Evolutionary conservation across 2,329 filamentous ascomycete genomes (phyloP).

Genomic region (Diaporthe vaccinii): DNA sequence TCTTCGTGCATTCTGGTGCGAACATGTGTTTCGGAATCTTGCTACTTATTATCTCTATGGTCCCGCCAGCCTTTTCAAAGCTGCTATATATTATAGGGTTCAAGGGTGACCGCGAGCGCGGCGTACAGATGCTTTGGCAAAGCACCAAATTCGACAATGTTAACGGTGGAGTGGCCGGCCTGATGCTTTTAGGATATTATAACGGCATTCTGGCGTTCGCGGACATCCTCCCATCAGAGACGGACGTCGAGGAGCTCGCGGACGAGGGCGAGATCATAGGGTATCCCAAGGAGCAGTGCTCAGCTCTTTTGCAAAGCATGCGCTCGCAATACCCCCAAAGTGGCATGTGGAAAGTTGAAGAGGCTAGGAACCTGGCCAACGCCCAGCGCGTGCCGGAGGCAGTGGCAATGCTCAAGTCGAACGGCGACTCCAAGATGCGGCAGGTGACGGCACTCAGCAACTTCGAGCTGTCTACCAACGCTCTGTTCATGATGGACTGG

Average conservation of each 20-base stretch:
- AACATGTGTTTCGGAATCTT: slow-evolving; percentile 93
- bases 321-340: slow-evolving; percentile 83
- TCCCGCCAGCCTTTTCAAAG: slow-evolving; percentile 90
- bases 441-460: slow-evolving; percentile 88
- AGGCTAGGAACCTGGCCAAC: slow-evolving; percentile 81
- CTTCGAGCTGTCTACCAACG: slow-evolving; percentile 85
- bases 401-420: slow-evolving; percentile 72
- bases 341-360: slow-evolving; percentile 88
- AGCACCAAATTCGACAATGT: slow-evolving; percentile 88
- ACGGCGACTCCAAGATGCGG: slow-evolving; percentile 79
- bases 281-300: slow-evolving; percentile 79
- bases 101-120: slow-evolving; percentile 86
- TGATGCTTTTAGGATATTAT: slow-evolving; percentile 88
- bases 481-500: slow-evolving; percentile 86
- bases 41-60: slow-evolving; percentile 88
- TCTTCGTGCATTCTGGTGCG: slow-evolving; percentile 89
- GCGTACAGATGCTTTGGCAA: slow-evolving; percentile 90
- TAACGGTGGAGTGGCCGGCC: slow-evolving; percentile 89
- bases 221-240: slow-evolving; percentile 82
- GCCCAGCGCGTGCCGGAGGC: slow-evolving; percentile 77
- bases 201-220: slow-evolving; percentile 88
- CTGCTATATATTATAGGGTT: slow-evolving; percentile 92
- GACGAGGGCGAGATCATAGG: slow-evolving; percentile 72
- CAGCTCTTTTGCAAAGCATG: slow-evolving; percentile 79
- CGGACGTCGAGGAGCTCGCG: slow-evolving; percentile 62